These are phyloP conservation scores for Alloteropsis semialata DNA, from an alignment of 176 grass and related monocot genomes.

Conservation along the genomic window DNA sequence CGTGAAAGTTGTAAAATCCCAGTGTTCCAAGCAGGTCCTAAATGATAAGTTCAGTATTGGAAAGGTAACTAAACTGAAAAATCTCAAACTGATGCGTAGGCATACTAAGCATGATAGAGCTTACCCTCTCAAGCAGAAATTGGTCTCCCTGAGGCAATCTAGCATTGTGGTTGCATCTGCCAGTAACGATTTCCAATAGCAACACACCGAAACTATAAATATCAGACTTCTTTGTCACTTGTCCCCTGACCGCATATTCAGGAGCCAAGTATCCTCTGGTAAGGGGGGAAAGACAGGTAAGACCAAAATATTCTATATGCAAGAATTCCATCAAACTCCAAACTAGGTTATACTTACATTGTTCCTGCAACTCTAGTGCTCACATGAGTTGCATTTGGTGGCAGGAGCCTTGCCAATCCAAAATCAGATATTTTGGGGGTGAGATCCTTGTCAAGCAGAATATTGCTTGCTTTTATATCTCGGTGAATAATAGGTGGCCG, in stretches of 20 bases:
- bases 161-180: conserved; percentile 70
- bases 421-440: conserved; percentile 93
- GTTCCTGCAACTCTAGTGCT: conserved; percentile 87
- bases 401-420: conserved; percentile 76
- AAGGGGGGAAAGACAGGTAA: not conserved
- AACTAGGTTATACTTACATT: conserved; percentile 48
- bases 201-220: conserved; percentile 89
- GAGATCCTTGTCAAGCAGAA: conserved; percentile 82
- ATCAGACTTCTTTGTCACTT: conserved; percentile 85
- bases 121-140: conserved; percentile 88
- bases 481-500: conserved; percentile 66
- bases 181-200: conserved; percentile 82
- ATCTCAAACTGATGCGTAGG: conserved; percentile 11
- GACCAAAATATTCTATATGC: not conserved
- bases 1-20: not conserved
- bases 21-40: not conserved
- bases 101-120: not conserved
- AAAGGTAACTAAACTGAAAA: not conserved
- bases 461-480: conserved; percentile 95
- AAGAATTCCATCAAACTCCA: not conserved
- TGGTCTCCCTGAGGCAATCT: conserved; percentile 76
- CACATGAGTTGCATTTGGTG: conserved; percentile 72
- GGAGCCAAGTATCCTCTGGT: conserved; percentile 76
- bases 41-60: not conserved
- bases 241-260: conserved; percentile 82